Percentiles rank a stretch among this genome's conserved stretches.
phyloP scores from a whole-genome alignment of 176 grass and related monocot species.

The Saccharum officinarum region DNA sequence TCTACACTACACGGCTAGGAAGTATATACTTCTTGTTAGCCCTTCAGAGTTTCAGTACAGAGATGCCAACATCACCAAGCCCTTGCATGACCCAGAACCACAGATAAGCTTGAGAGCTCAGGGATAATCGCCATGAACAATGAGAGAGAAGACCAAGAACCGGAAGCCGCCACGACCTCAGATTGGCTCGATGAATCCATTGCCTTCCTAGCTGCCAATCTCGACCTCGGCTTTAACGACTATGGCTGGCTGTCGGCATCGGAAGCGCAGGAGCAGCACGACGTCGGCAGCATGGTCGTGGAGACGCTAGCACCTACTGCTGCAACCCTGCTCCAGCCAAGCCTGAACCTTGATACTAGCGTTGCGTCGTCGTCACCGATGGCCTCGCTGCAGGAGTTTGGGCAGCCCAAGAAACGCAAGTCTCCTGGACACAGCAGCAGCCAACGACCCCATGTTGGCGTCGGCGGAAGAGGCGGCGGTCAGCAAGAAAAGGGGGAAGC shows the following conservation, averaged over 20 bases:
- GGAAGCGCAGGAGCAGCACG: background rate
- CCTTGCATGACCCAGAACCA: background rate
- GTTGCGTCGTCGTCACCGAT: background rate
- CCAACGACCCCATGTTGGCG: background rate
- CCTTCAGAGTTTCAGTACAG: background rate
- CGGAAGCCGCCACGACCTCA: background rate
- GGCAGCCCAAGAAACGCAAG: slow-evolving; percentile 21
- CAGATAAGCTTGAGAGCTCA: background rate
- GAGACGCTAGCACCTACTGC: background rate
- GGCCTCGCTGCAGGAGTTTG: background rate
- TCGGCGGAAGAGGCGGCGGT: background rate
- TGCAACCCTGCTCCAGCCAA: background rate
- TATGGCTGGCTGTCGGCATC: slow-evolving; percentile 1
- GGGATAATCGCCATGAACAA: slow-evolving; percentile 21
- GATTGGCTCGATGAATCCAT: slow-evolving; percentile 32
- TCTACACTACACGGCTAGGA: background rate
- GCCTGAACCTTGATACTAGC: background rate
- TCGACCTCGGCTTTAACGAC: slow-evolving; percentile 3
- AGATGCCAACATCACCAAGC: background rate
- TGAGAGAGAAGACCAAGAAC: background rate
- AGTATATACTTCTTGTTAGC: background rate
- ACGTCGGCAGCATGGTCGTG: background rate
- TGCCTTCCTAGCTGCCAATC: slow-evolving; percentile 15
- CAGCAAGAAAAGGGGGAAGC: background rate
- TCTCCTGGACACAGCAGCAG: background rate